Evolutionary conservation across 2,329 filamentous ascomycete genomes (phyloP).

Genomic region (Lasiodiplodia sp.): DNA sequence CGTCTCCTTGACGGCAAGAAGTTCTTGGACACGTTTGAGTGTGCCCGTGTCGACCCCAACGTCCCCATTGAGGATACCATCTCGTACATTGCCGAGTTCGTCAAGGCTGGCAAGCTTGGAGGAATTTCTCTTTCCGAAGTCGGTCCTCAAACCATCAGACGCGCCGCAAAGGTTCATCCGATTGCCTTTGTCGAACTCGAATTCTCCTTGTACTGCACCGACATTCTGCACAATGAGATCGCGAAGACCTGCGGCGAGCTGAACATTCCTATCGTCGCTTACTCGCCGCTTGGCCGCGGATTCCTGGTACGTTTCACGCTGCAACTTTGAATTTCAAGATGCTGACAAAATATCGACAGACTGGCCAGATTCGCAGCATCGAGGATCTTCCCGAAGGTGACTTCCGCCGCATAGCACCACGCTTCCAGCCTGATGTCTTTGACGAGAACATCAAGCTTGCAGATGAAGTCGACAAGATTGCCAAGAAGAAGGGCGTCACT

Average conservation of each 20-base stretch:
- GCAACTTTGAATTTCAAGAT: no score
- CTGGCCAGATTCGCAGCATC: conserved; percentile 52
- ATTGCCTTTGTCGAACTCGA: conserved; percentile 68
- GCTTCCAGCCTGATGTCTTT: conserved; percentile 71
- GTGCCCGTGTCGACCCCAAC: conserved; percentile 53
- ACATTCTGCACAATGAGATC: conserved; percentile 66
- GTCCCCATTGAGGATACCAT: conserved; percentile 56
- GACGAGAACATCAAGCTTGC: conserved; percentile 71
- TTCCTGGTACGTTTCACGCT: conserved; percentile 46
- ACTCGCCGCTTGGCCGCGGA: conserved; percentile 73
- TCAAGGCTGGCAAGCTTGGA: conserved; percentile 53
- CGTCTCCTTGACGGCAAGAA: conserved; percentile 55
- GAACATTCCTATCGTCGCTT: conserved; percentile 72
- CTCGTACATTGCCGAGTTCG: conserved; percentile 49
- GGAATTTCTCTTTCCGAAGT: conserved; percentile 57
- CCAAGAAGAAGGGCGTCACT: conserved; percentile 65
- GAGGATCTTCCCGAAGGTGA: conserved; percentile 67
- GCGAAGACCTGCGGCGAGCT: conserved; percentile 66
- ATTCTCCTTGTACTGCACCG: conserved; percentile 64
- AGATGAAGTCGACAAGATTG: conserved; percentile 64
- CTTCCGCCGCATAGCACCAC: conserved; percentile 57
- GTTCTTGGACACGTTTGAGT: conserved; percentile 58
- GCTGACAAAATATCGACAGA: conserved; percentile 27
- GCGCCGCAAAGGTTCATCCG: conserved; percentile 61
- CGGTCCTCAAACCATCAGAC: conserved; percentile 54